Evolutionary conservation across 176 grass and related monocot genomes (phyloP), one percentile per base, ranked within the genome.

Genomic region (Ananas comosus): DNA sequence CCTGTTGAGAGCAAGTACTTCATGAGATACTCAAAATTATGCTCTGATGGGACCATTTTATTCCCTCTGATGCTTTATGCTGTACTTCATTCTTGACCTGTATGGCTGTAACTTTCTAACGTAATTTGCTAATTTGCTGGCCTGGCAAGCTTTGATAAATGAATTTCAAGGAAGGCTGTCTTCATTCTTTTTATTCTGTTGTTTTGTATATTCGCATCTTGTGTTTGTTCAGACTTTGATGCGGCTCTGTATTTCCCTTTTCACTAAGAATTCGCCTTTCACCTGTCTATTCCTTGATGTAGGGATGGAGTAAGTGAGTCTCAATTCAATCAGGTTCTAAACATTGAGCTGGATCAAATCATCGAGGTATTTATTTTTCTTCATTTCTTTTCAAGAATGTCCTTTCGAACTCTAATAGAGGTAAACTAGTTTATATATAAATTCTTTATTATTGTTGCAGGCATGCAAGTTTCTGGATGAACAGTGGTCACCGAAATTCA

Each of bases 281-380:
- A 17, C 17, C 16, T 61, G 56, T 64, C 49, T 13, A 59, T 18
- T 50, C 16, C 71, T 70, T 9, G 53, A 69, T 63, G 21, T 77
- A 97, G 93, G 61, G 93, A 92, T 68, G 93, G 93, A 0, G 89
- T 97, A n/a, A 90, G 86, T 0, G 93, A 97, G 48, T 90, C 89
- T 3, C 93, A 97, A 28, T 97, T 97, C 24, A 83, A 65, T 24
- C 93, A 97, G 71, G 93, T 92, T 18, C 54, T 97, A 29, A 97
- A 97, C 65, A 86, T 93, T 16, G 89, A 99, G 64, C 27, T 97
- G 1, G 89, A 90, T 88, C 89, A 97, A 76, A 93, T 97, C 51
- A 97, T 97, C 11, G 89, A 90, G 82, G 94, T 92, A 78, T 17
- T 25, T 22, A 47, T 33, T 19, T 17, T 54, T 67, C 63, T 63